Percentiles rank a stretch among this genome's conserved stretches.
phyloP scores from a whole-genome alignment of 768 basidiomycete genomes.

The Mycena crocata region DNA sequence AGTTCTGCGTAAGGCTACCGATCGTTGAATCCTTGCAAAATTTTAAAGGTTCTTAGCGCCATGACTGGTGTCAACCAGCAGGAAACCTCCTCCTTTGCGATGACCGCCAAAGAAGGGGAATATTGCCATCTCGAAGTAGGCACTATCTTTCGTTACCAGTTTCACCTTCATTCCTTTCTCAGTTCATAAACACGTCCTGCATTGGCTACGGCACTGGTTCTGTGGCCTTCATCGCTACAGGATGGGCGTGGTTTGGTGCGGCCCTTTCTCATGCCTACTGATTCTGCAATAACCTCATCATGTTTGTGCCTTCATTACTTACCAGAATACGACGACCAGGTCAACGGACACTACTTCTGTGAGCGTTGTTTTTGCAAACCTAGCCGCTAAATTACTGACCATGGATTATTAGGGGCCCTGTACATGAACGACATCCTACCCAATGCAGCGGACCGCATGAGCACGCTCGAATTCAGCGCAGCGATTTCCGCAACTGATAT shows the following conservation, averaged over 20 bases:
- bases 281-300: too few species aligned
- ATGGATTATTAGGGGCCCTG: not conserved
- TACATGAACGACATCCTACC: not conserved
- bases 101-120: slow-evolving; percentile 1
- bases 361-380: not conserved
- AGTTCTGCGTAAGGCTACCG: not conserved
- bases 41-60: not conserved
- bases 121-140: not conserved
- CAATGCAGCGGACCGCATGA: not conserved
- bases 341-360: not conserved
- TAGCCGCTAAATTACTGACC: not conserved
- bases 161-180: not conserved
- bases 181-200: too few species aligned
- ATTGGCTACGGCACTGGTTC: not conserved
- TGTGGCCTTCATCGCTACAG: not conserved
- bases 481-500: slow-evolving; percentile 2
- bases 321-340: not conserved
- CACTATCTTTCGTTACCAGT: not conserved
- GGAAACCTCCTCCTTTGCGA: not conserved
- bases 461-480: not conserved
- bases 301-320: not conserved
- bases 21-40: not conserved
- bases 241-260: not conserved
- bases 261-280: too few species aligned
- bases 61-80: not conserved